Conservation (phyloP, 495 filamentous ascomycete genomes). For the Aspergillus homomorphus region DNA sequence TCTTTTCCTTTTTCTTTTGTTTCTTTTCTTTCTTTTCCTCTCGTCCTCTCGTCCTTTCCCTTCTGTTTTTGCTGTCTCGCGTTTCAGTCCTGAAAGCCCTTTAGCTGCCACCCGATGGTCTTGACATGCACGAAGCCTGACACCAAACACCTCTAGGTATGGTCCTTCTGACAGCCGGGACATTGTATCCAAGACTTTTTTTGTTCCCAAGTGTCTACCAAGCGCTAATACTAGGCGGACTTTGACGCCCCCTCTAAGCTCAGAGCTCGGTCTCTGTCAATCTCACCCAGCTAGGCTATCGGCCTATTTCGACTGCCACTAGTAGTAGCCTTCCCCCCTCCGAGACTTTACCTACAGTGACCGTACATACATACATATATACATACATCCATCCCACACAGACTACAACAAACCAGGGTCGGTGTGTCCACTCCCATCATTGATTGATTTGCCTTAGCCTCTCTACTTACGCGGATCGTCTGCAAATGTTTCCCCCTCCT, state of each 20-base stretch:
- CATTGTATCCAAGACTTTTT: neutral
- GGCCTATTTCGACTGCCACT: too few relatives aligned
- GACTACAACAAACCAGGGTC: too few relatives aligned
- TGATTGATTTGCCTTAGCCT: conserved; percentile 12
- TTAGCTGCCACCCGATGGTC: too few relatives aligned
- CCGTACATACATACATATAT: too few relatives aligned
- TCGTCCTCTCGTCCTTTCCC: neutral
- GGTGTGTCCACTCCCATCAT: conserved; percentile 11
- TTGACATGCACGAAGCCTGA: neutral
- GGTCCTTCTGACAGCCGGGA: neutral
- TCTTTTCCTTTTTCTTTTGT: neutral
- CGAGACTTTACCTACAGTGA: neutral
- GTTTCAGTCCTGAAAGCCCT: neutral
- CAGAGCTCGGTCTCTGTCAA: too few relatives aligned
- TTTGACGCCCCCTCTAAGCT: neutral
- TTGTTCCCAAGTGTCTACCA: neutral
- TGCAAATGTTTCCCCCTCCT: neutral
- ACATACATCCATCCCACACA: too few relatives aligned
- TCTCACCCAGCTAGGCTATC: too few relatives aligned
- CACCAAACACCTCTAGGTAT: neutral
- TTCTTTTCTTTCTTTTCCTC: neutral
- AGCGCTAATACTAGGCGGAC: neutral
- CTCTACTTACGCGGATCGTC: conserved; percentile 5
- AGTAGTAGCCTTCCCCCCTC: neutral
- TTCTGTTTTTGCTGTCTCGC: neutral